Conservation (phyloP, 352 stramenopile species). For the Phytophthora pini region DNA sequence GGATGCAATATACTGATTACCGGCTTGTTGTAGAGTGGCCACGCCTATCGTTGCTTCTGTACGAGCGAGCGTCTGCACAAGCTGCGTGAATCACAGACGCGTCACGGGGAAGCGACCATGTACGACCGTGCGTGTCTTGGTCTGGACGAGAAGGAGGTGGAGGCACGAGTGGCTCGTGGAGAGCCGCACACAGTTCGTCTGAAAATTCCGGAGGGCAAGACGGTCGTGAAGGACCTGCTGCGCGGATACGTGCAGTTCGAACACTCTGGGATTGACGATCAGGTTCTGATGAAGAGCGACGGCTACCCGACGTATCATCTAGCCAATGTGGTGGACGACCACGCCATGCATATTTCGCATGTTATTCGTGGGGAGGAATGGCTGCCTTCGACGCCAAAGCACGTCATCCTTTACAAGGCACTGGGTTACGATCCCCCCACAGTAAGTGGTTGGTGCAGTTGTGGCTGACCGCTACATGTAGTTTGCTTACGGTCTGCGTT, state of each 20-base stretch:
- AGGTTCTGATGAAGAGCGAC: slow-evolving; percentile 94
- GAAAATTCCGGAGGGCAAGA: slow-evolving; percentile 93
- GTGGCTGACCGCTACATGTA: neutral
- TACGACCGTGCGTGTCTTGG: slow-evolving; percentile 98
- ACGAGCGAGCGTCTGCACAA: slow-evolving; percentile 94
- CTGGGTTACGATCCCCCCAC: slow-evolving; percentile 77
- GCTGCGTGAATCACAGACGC: slow-evolving; percentile 89
- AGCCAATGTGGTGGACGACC: slow-evolving; percentile 96
- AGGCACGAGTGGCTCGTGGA: slow-evolving; percentile 85
- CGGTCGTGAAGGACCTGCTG: slow-evolving; percentile 96
- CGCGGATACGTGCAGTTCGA: slow-evolving; percentile 94
- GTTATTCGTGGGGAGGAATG: slow-evolving; percentile 97
- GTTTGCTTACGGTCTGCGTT: too few relatives aligned
- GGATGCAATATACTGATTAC: neutral
- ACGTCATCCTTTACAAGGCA: slow-evolving; percentile 91
- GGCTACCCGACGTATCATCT: slow-evolving; percentile 94
- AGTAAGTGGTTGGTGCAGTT: slow-evolving; percentile 33
- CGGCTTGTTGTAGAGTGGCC: slow-evolving; percentile 61
- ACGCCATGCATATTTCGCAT: slow-evolving; percentile 97
- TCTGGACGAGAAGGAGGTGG: slow-evolving; percentile 89
- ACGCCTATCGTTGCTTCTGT: slow-evolving; percentile 98
- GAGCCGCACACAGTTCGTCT: slow-evolving; percentile 95
- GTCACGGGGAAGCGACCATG: slow-evolving; percentile 93
- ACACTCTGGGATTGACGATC: slow-evolving; percentile 90
- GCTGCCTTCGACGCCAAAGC: slow-evolving; percentile 92